Evolutionary conservation across 257 asterid species (phyloP), one percentile per base, ranked within the genome.

Genomic region (Anisodus acutangulus): DNA sequence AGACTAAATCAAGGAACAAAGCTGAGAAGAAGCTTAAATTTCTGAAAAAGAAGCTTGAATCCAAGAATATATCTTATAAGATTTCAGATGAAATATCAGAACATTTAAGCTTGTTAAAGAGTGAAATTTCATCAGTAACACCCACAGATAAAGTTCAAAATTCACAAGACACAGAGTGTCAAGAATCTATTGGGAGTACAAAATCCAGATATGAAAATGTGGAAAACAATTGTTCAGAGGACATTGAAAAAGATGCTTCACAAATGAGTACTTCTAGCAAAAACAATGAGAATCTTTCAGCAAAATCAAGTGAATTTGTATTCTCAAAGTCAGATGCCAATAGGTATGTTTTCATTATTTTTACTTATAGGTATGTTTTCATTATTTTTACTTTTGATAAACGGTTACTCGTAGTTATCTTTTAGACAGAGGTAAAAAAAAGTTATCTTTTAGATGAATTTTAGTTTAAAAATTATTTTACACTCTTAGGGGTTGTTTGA

Each of bases 21-120:
- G 98, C 97, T 26, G 97, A 95, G 84, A 93, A 86, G 87, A 92
- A 81, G 85, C 93, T 95, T 79, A 93, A 85, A 81, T 82, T 84
- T 72, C 85, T 94, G 8, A 63, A 88, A 87, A 91, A 92, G 87
- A 95, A 92, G 90, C 97, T 95, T 31, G 86, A 91, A 47, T 88
- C 93, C 83, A 76, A 88, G 83, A 90, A 89, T 78, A 82, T 91
- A 70, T 54, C 90, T 60, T 80, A 87, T n/a, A 87, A 41, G 4
- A 41, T 64, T 81, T 91, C 91, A 0, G 90, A 90, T 78, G 94
- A 85, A 82, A 54, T 54, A 54, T 86, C 93, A 31, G 89, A 88
- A 12, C 78, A 76, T 68, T 88, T 89, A 2, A 67, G 88, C 45
- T 90, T 83, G 8, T 58, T 72, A 85, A 91, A 84, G 54, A 88